Evolutionary conservation across 768 basidiomycete species (phyloP).

Genomic region (Boletellus ananiceps): DNA sequence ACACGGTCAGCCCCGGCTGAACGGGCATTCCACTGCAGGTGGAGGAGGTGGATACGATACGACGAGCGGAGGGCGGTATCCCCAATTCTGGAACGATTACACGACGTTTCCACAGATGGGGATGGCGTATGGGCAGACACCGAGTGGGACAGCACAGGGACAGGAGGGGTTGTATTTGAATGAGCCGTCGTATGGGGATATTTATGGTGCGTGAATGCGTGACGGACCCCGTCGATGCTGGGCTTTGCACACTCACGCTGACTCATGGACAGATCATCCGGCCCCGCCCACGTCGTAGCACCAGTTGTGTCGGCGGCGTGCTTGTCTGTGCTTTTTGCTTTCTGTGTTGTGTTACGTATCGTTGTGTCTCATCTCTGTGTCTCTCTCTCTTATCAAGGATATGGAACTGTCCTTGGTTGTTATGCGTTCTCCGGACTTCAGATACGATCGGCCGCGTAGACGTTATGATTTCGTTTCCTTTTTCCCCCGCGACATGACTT

Average conservation of each 20-base stretch:
- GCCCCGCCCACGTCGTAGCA: background rate
- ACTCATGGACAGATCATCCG: constrained; percentile 6
- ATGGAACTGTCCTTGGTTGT: no score
- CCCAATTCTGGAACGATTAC: constrained; percentile 55
- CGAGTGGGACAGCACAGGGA: constrained; percentile 9
- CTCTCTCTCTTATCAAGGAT: no score
- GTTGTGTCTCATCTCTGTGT: background rate
- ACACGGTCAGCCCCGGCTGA: constrained; percentile 16
- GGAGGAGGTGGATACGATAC: constrained; percentile 21
- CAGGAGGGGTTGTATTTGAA: constrained; percentile 23
- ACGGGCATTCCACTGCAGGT: constrained; percentile 9
- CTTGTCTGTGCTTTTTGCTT: no score
- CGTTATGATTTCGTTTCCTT: no score
- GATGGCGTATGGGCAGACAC: constrained; percentile 32
- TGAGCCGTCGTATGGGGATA: constrained; percentile 18
- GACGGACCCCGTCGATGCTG: no score
- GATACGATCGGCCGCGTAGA: no score
- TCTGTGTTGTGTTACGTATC: background rate
- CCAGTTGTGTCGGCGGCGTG: no score
- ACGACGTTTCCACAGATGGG: constrained; percentile 48
- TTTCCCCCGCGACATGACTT: no score
- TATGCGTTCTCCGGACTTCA: no score
- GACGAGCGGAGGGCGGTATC: constrained; percentile 34
- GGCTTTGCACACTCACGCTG: background rate
- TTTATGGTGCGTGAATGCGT: constrained; percentile 25